phyloP scores from a whole-genome alignment of 2,329 filamentous ascomycete species.

The Cryphonectria naterciae region DNA sequence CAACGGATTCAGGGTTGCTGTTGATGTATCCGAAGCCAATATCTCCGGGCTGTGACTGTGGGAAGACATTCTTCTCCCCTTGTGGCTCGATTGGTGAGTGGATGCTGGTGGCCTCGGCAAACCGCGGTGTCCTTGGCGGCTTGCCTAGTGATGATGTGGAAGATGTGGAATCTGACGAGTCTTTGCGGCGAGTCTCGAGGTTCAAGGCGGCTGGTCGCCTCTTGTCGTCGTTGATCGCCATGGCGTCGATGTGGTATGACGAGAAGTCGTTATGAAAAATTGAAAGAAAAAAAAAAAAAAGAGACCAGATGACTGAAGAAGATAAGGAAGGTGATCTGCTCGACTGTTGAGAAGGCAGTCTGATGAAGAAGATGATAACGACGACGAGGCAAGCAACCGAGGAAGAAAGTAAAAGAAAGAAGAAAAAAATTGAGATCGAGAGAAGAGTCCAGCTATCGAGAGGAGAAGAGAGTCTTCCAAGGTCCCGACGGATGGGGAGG shows the following conservation, averaged over 20 bases:
- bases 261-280: slow-evolving; percentile 33
- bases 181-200: slow-evolving; percentile 53
- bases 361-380: background rate
- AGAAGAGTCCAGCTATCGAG: slow-evolving; percentile 60
- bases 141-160: slow-evolving; percentile 61
- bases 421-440: slow-evolving; percentile 37
- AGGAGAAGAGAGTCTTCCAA: slow-evolving; percentile 43
- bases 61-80: slow-evolving; percentile 55
- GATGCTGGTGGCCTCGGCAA: slow-evolving; percentile 79
- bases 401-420: slow-evolving; percentile 37
- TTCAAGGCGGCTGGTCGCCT: slow-evolving; percentile 61
- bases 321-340: slow-evolving; percentile 32
- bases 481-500: slow-evolving; percentile 44
- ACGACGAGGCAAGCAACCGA: slow-evolving; percentile 38
- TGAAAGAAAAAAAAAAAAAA: slow-evolving; percentile 9
- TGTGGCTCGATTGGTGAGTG: slow-evolving; percentile 72
- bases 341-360: slow-evolving; percentile 36
- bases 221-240: slow-evolving; percentile 51
- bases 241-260: slow-evolving; percentile 39
- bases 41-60: slow-evolving; percentile 76
- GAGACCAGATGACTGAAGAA: slow-evolving; percentile 23
- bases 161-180: slow-evolving; percentile 55
- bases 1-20: slow-evolving; percentile 60
- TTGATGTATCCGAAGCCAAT: slow-evolving; percentile 92
- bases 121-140: slow-evolving; percentile 74